A percentile compares a stretch with the other conserved stretches of the same genome.
Evolutionary conservation across 306 rosid species (phyloP).

Genomic region (Acacia acuminata): DNA sequence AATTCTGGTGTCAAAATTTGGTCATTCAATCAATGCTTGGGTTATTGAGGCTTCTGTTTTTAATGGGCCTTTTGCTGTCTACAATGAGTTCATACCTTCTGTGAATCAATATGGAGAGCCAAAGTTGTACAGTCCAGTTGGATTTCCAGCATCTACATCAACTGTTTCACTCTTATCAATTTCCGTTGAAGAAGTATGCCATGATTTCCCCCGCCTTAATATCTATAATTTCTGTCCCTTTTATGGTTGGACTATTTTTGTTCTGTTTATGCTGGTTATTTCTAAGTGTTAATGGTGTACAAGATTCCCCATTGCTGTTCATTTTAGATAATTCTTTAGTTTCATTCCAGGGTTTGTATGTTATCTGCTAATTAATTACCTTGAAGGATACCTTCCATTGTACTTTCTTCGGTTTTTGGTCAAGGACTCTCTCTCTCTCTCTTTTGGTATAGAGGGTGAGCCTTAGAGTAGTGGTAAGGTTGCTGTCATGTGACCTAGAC

Average conservation of each 20-base stretch:
- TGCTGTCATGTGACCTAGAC: too few species aligned
- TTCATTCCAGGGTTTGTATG: neutral
- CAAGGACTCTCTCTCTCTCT: too few species aligned
- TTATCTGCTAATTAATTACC: neutral
- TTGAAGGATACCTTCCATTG: neutral
- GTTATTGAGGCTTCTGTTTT: conserved; percentile 76
- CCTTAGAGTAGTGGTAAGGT: too few species aligned
- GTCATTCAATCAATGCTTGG: conserved; percentile 74
- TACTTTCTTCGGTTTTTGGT: neutral
- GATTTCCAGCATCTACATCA: conserved; percentile 67
- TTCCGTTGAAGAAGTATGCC: conserved; percentile 65
- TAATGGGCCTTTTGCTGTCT: conserved; percentile 82
- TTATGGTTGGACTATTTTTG: neutral
- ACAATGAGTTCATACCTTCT: conserved; percentile 68
- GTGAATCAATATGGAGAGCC: conserved; percentile 82
- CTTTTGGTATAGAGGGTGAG: too few species aligned
- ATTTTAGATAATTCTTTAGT: neutral
- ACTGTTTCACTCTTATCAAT: conserved; percentile 55
- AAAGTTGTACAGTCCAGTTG: conserved; percentile 54
- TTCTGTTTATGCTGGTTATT: neutral
- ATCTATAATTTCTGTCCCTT: conserved; percentile 3
- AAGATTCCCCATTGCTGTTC: neutral
- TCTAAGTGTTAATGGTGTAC: neutral
- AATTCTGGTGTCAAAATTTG: conserved; percentile 72
- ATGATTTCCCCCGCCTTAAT: neutral